Conservation (phyloP, 306 rosid genomes). For the Vigna nakashimae region DNA sequence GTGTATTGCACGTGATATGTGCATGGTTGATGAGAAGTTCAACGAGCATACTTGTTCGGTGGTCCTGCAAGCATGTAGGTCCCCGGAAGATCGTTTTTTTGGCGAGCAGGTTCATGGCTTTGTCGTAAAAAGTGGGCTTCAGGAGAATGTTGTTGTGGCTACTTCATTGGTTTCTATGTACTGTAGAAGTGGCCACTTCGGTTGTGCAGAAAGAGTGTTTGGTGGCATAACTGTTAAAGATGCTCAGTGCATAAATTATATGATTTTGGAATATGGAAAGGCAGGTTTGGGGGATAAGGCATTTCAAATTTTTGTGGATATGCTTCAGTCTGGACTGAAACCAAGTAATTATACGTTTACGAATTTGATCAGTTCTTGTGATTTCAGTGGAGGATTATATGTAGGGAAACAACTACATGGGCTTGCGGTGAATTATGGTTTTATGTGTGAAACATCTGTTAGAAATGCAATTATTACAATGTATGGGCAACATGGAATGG, state of each 20-base stretch:
- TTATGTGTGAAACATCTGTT: slow-evolving; percentile 47
- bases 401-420: slow-evolving; percentile 58
- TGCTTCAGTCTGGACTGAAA: slow-evolving; percentile 51
- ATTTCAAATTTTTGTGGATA: slow-evolving; percentile 43
- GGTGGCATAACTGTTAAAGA: slow-evolving; percentile 42
- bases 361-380: slow-evolving; percentile 52
- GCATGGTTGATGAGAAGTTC: slow-evolving; percentile 47
- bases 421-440: slow-evolving; percentile 54
- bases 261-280: slow-evolving; percentile 62
- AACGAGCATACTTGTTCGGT: slow-evolving; percentile 66
- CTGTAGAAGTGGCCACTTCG: slow-evolving; percentile 52
- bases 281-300: slow-evolving; percentile 53
- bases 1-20: slow-evolving; percentile 49
- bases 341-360: slow-evolving; percentile 54
- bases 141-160: slow-evolving; percentile 53
- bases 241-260: slow-evolving; percentile 59
- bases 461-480: slow-evolving; percentile 59
- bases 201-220: slow-evolving; percentile 56
- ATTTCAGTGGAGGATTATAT: slow-evolving; percentile 34
- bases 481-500: slow-evolving; percentile 57
- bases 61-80: slow-evolving; percentile 53
- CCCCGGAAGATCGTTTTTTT: slow-evolving; percentile 23
- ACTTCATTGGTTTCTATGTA: slow-evolving; percentile 64
- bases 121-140: slow-evolving; percentile 52
- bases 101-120: slow-evolving; percentile 59